Conservation (phyloP, 2,329 filamentous ascomycete species). For the Furcasterigmium furcatum region DNA sequence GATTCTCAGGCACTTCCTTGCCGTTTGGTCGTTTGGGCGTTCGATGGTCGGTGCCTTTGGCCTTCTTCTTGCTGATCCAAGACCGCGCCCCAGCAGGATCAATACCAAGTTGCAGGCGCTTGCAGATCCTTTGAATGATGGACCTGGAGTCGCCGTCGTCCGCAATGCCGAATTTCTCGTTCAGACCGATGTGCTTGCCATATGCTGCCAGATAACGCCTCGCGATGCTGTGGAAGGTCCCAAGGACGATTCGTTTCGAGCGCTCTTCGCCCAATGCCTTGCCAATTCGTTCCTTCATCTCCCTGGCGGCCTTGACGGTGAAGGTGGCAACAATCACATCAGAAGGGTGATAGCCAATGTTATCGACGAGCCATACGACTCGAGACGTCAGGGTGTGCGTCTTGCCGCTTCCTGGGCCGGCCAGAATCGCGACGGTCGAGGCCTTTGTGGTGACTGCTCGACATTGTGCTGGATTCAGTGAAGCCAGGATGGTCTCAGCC, state of each 20-base stretch:
- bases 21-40: constrained; percentile 17
- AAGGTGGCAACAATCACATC: constrained; percentile 96
- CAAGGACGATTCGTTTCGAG: constrained; percentile 76
- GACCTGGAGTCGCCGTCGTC: constrained; percentile 77
- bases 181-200: constrained; percentile 77
- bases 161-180: constrained; percentile 84
- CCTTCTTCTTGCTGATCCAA: constrained; percentile 71
- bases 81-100: constrained; percentile 69
- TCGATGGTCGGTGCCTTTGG: constrained; percentile 44
- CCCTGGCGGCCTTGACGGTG: constrained; percentile 87
- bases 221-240: constrained; percentile 93
- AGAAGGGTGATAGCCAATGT: constrained; percentile 69
- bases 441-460: constrained; percentile 52
- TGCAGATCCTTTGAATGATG: constrained; percentile 80
- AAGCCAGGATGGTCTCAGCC: constrained; percentile 35
- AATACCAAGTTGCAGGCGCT: constrained; percentile 64
- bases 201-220: constrained; percentile 81
- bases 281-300: constrained; percentile 89
- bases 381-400: constrained; percentile 93
- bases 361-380: constrained; percentile 81
- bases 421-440: constrained; percentile 61
- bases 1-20: constrained; percentile 31
- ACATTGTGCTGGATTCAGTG: constrained; percentile 52
- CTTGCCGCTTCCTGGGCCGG: constrained; percentile 74
- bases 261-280: constrained; percentile 69